A percentile compares a stretch with the other conserved stretches of the same genome.
phyloP scores from a whole-genome alignment of 805 yeast species.

The Pichia ethanolica region DNA sequence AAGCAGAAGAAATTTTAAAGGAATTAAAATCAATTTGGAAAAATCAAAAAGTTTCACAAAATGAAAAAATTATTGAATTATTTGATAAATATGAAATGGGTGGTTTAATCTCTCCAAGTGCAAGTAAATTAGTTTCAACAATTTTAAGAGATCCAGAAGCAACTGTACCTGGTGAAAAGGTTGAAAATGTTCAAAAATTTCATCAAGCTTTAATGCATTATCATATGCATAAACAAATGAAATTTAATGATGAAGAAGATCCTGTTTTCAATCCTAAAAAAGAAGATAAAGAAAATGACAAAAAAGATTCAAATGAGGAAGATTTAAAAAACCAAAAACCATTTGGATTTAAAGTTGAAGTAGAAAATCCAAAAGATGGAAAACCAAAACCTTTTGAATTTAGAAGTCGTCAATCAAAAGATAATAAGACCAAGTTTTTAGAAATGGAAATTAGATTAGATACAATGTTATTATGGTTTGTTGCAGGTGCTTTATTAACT shows the following conservation, averaged over 20 bases:
- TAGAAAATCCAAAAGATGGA: slow-evolving; percentile 4
- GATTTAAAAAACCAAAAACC: slow-evolving; percentile 1
- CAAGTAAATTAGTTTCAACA: slow-evolving; percentile 21
- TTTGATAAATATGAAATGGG: slow-evolving; percentile 26
- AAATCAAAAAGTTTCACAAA: slow-evolving; percentile 16
- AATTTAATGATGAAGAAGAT: slow-evolving; percentile 16
- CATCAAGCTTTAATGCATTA: slow-evolving; percentile 26
- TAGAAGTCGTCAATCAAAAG: slow-evolving; percentile 10
- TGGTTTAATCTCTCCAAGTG: slow-evolving; percentile 25
- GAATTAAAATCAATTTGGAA: slow-evolving; percentile 23
- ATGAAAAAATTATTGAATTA: slow-evolving; percentile 13
- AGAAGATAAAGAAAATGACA: background rate
- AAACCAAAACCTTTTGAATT: slow-evolving; percentile 5
- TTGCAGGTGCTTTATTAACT: slow-evolving; percentile 15
- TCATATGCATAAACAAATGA: slow-evolving; percentile 24
- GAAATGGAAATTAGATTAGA: slow-evolving; percentile 15
- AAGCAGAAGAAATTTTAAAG: slow-evolving; percentile 17
- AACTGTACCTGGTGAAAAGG: slow-evolving; percentile 22
- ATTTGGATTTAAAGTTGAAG: slow-evolving; percentile 8
- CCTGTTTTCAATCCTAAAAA: slow-evolving; percentile 19
- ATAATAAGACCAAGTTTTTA: slow-evolving; percentile 10
- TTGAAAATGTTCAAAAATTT: slow-evolving; percentile 25
- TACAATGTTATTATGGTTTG: slow-evolving; percentile 17
- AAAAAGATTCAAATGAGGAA: background rate
- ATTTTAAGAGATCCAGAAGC: slow-evolving; percentile 23